A percentile compares a stretch with the other conserved stretches of the same genome.
Evolutionary conservation across 1,139 yeast genomes (phyloP).

Genomic region (Blastobotrys indianensis): DNA sequence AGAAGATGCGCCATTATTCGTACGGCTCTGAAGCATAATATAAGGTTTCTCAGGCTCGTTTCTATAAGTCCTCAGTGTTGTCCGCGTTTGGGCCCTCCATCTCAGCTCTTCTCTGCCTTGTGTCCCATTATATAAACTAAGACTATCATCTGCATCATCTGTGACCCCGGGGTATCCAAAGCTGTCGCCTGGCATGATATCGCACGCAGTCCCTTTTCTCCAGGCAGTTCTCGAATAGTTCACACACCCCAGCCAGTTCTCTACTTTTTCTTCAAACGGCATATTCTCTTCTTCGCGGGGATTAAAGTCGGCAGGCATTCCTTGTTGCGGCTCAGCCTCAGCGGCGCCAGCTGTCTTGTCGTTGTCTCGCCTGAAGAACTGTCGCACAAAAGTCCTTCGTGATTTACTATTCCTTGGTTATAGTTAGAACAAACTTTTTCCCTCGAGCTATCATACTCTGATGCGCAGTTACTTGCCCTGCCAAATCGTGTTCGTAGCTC

Average conservation of each 20-base stretch:
- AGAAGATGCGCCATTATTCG: no score
- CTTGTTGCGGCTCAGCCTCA: no score
- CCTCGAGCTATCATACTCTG: no score
- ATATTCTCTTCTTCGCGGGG: conserved; percentile 23
- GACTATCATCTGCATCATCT: background rate
- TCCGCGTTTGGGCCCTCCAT: conserved; percentile 17
- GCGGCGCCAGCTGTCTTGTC: no score
- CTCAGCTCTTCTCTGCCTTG: conserved; percentile 17
- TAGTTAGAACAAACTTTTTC: no score
- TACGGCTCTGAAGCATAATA: background rate
- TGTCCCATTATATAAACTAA: background rate
- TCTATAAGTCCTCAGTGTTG: conserved; percentile 17
- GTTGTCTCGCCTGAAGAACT: no score
- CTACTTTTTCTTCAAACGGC: conserved; percentile 21
- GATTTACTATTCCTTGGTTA: no score
- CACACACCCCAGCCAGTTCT: conserved; percentile 19
- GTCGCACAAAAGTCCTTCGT: no score
- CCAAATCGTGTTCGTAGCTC: no score
- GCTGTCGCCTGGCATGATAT: conserved; percentile 15
- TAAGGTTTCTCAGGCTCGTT: conserved; percentile 15
- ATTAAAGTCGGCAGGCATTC: conserved; percentile 8
- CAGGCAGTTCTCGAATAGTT: conserved; percentile 1
- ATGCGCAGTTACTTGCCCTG: no score
- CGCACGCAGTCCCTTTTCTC: conserved; percentile 6
- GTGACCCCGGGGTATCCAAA: conserved; percentile 9